phyloP scores from a whole-genome alignment of 2,329 filamentous ascomycete genomes.

The Tolypocladium paradoxum region DNA sequence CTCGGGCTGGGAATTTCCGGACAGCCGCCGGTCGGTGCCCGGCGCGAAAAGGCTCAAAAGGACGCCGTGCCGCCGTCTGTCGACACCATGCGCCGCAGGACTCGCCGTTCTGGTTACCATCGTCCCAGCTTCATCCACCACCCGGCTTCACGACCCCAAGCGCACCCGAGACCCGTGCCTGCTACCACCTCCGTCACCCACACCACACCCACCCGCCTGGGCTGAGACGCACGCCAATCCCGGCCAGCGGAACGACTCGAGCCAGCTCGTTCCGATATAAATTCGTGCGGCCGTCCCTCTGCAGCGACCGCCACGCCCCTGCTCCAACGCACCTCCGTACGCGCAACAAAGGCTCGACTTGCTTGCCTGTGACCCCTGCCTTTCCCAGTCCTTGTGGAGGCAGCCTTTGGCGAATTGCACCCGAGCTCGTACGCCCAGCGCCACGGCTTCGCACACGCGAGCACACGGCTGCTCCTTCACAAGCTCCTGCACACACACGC shows the following conservation, averaged over 20 bases:
- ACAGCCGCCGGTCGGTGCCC: no score
- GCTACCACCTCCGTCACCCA: neutral
- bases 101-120: neutral
- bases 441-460: constrained; percentile 2
- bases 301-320: constrained; percentile 7
- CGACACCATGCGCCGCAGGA: neutral
- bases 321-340: neutral
- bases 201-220: neutral
- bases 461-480: neutral
- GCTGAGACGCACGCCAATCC: constrained; percentile 8
- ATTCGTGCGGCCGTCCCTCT: constrained; percentile 16
- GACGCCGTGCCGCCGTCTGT: neutral
- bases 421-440: constrained; percentile 1
- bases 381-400: neutral
- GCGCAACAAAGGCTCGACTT: neutral
- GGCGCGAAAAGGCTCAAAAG: neutral
- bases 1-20: neutral
- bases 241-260: constrained; percentile 9
- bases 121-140: neutral
- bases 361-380: neutral
- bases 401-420: constrained; percentile 1
- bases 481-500: constrained; percentile 3
- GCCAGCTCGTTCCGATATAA: constrained; percentile 23
- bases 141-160: neutral
- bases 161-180: neutral